Conservation (phyloP, 495 filamentous ascomycete species). For the Hypomontagnella monticulosa region DNA sequence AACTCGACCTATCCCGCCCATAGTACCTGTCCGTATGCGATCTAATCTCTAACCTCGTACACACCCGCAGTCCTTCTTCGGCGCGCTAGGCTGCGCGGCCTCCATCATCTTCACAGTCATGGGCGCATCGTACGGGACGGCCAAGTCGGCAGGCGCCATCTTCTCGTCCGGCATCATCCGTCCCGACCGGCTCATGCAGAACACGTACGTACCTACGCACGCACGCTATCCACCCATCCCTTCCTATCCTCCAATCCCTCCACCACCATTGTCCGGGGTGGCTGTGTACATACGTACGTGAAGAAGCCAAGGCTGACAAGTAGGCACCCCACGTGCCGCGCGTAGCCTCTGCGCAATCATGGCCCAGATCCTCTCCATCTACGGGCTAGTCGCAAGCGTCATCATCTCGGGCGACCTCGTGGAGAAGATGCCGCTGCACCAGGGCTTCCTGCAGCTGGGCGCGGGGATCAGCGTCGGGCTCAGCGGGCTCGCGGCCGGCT, state of each 20-base stretch:
- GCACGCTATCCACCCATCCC: conserved; percentile 4
- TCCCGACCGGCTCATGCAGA: conserved; percentile 88
- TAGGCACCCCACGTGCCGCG: conserved; percentile 55
- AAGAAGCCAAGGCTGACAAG: conserved; percentile 25
- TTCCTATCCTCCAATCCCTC: conserved; percentile 3
- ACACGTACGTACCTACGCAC: conserved; percentile 52
- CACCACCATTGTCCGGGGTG: background rate
- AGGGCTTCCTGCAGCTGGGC: conserved; percentile 57
- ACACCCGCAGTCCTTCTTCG: conserved; percentile 56
- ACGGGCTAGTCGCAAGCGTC: conserved; percentile 60
- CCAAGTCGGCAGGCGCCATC: conserved; percentile 81
- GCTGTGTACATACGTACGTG: background rate
- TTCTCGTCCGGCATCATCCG: conserved; percentile 67
- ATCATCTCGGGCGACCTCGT: conserved; percentile 55
- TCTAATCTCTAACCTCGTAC: conserved; percentile 8
- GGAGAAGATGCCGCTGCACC: conserved; percentile 59
- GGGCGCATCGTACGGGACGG: conserved; percentile 93
- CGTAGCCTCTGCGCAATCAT: conserved; percentile 73
- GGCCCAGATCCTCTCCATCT: conserved; percentile 78
- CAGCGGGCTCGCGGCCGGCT: conserved; percentile 80
- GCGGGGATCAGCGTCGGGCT: conserved; percentile 60
- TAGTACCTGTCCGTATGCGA: background rate
- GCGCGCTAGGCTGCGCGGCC: conserved; percentile 57
- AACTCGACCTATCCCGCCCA: background rate
- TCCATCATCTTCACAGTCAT: conserved; percentile 78